Evolutionary conservation across 257 asterid species (phyloP).

Genomic region (Solanum arcanum): DNA sequence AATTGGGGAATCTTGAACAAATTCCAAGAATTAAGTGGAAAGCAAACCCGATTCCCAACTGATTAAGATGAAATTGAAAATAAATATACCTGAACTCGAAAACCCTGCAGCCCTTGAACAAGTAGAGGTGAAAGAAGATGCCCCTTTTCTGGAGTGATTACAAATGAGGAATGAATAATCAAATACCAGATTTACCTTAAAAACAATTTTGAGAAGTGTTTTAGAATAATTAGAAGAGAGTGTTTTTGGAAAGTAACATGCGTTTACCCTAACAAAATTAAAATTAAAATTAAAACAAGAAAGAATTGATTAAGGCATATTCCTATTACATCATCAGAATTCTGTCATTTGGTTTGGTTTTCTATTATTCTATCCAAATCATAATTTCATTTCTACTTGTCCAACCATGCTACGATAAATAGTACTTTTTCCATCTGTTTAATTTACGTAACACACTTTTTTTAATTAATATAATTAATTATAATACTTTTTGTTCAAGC

Average conservation of each 20-base stretch:
- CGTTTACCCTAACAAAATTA: not conserved
- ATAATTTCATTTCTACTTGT: not conserved
- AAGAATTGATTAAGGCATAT: not conserved
- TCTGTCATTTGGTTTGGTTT: not conserved
- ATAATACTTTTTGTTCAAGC: too few relatives aligned
- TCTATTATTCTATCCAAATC: not conserved
- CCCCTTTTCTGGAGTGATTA: not conserved
- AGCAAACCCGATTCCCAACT: not conserved
- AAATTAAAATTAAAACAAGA: not conserved
- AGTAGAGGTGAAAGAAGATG: not conserved
- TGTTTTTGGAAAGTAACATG: not conserved
- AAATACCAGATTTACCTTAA: not conserved
- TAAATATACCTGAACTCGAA: not conserved
- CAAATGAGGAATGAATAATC: not conserved
- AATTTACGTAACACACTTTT: too few relatives aligned
- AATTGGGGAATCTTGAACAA: not conserved
- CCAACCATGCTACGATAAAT: not conserved
- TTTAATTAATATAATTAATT: too few relatives aligned
- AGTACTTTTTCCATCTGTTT: rapidly evolving
- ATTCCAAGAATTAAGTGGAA: not conserved
- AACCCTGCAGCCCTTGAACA: not conserved
- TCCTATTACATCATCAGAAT: not conserved
- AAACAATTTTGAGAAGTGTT: not conserved
- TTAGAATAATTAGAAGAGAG: not conserved
- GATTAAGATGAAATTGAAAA: not conserved